Evolutionary conservation across 495 filamentous ascomycete species (phyloP), one percentile per base, ranked within the genome.

Genomic region (Podospora didyma): DNA sequence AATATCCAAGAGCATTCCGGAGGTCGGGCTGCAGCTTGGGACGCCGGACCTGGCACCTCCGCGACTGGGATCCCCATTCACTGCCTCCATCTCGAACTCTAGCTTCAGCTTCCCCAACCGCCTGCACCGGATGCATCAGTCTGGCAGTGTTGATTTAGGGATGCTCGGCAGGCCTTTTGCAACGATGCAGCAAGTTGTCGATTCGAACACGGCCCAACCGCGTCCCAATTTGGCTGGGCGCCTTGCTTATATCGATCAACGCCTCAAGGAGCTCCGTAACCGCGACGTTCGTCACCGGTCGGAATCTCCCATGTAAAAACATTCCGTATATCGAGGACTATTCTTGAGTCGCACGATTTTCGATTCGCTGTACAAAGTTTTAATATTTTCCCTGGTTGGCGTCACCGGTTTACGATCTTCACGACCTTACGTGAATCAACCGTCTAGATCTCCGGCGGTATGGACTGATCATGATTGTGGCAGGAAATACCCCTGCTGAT

Each of bases 51-150:
- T 66, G 7, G 62, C 63, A 12, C 63, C 61, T 46, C 63, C 65
- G 24, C 73, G 79, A 14, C 68, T 83, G 2, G 79, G 80, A 26
- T 83, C 80, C 6, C 80, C 79, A 0, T 81, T 81, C 41, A 66
- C 73, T 1, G 73, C 63, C 20, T 53, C 68, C 0, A 73, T 63
- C 20, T 53, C 68, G 17, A 66, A 61, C 44, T 72, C 76, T 1
- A 78, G 75, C 60, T 69, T 72, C 47, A 80, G 74, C 60, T 82
- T 81, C 56, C 77, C 79, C 17, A 77, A 75, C 53, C 69, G 79
- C 11, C 39, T 77, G 11, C 67, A 68, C 20, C 64, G 67, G 17
- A 68, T 67, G 46, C 65, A 65, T 45, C 63, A 73, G 28, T 69
- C 73, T 14, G 68, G 59, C 24, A 73, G 65, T 54, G 69, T 79